Percentiles rank a stretch among this genome's conserved stretches.
Evolutionary conservation across 108 stramenopile genomes (phyloP).

Genomic region (Hondaea fermentalgiana): DNA sequence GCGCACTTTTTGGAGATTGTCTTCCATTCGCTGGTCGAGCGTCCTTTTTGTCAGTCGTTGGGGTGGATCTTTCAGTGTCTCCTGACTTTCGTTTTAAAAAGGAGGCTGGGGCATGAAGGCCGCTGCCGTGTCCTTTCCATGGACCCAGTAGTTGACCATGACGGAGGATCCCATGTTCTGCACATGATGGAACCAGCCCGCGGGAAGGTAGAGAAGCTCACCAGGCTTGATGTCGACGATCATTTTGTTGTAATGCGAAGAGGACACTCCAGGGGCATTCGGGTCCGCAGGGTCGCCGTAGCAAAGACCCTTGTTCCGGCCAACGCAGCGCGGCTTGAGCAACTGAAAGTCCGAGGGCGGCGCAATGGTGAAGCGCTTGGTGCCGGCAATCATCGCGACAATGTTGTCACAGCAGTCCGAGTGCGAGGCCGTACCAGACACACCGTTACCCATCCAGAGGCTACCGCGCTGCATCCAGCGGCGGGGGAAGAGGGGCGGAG

Average conservation of each 20-base stretch:
- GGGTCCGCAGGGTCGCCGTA: conserved; percentile 6
- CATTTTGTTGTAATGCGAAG: background rate
- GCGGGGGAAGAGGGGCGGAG: background rate
- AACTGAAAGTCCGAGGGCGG: background rate
- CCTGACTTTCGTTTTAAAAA: background rate
- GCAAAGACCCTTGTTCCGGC: background rate
- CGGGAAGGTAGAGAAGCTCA: background rate
- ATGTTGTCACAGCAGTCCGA: conserved; percentile 15
- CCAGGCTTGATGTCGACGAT: conserved; percentile 12
- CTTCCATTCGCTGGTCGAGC: no score
- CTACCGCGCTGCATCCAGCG: background rate
- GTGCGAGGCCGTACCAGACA: background rate
- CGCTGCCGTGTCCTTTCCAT: background rate
- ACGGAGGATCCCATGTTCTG: conserved; percentile 4
- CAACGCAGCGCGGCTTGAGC: background rate
- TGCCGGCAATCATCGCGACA: background rate
- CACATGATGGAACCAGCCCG: background rate
- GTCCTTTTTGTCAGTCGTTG: background rate
- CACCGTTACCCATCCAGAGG: background rate
- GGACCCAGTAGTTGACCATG: background rate
- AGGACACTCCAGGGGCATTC: background rate
- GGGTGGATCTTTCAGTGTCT: background rate
- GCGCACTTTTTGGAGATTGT: no score
- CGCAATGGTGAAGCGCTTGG: conserved; percentile 2
- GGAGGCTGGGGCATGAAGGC: background rate